A percentile compares a stretch with the other conserved stretches of the same genome.
These are phyloP conservation scores for Linnemannia elongata DNA, from an alignment of 192 early-diverging fungal genomes.

Conservation along the genomic window DNA sequence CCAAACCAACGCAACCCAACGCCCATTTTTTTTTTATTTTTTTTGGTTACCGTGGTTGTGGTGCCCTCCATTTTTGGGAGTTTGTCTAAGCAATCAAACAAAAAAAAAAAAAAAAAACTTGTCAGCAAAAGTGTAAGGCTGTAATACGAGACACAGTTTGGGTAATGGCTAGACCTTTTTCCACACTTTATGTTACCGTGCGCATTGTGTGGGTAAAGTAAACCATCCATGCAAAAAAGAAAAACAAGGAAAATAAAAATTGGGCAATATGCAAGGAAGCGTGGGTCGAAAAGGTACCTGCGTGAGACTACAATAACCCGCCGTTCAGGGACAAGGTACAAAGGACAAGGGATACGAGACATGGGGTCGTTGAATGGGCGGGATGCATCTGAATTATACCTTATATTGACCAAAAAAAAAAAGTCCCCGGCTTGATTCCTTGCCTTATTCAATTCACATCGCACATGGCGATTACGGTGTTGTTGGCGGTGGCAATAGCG, in stretches of 20 bases:
- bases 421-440: not conserved
- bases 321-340: not conserved
- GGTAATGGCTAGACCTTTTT: not conserved
- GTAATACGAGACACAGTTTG: not conserved
- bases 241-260: not conserved
- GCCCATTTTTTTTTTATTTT: not conserved
- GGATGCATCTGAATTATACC: not conserved
- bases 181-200: too few relatives aligned
- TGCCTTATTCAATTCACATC: too few relatives aligned
- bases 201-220: not conserved
- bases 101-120: not conserved
- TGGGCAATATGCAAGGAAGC: not conserved
- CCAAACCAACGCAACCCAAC: not conserved
- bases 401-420: not conserved
- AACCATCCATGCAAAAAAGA: not conserved
- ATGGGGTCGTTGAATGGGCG: not conserved
- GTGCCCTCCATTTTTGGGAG: not conserved
- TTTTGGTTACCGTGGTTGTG: not conserved
- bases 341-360: not conserved
- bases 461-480: too few relatives aligned
- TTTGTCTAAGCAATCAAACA: constrained; percentile 7
- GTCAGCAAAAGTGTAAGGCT: not conserved
- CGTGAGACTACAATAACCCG: not conserved
- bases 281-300: not conserved
- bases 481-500: not conserved